These are phyloP conservation scores for Meyerozyma smithsonii DNA, from an alignment of 1,139 yeast species.

Conservation along the genomic window DNA sequence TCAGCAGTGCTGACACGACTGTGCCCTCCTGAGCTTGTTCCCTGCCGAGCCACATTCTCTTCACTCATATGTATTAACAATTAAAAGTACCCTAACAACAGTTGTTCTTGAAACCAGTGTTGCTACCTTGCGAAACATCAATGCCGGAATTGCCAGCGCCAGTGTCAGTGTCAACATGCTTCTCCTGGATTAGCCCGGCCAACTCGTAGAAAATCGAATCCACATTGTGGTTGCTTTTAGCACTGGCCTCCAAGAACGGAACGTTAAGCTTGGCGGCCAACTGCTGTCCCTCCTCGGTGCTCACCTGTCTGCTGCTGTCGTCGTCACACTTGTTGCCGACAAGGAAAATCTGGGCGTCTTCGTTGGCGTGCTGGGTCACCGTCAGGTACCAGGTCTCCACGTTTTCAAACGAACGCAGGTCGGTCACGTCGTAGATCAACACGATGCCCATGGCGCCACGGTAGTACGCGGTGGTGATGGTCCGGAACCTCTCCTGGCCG, in stretches of 20 bases:
- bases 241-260: slow-evolving; percentile 93
- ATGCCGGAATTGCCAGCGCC: slow-evolving; percentile 31
- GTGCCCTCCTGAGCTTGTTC: too few relatives aligned
- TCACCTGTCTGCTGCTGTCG: slow-evolving; percentile 68
- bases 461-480: slow-evolving; percentile 96
- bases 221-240: slow-evolving; percentile 88
- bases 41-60: too few relatives aligned
- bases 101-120: slow-evolving; percentile 27
- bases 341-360: slow-evolving; percentile 87
- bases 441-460: slow-evolving; percentile 99
- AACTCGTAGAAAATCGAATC: slow-evolving; percentile 87
- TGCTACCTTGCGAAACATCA: slow-evolving; percentile 38
- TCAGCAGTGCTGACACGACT: too few relatives aligned
- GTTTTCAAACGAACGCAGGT: slow-evolving; percentile 84
- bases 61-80: slow-evolving; percentile 2
- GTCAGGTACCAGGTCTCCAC: slow-evolving; percentile 90
- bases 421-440: slow-evolving; percentile 93
- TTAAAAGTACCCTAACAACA: slow-evolving; percentile 28
- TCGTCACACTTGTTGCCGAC: slow-evolving; percentile 96
- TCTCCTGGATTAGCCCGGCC: slow-evolving; percentile 84
- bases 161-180: slow-evolving; percentile 45
- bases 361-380: slow-evolving; percentile 93
- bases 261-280: slow-evolving; percentile 84
- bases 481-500: slow-evolving; percentile 96
- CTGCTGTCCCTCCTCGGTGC: slow-evolving; percentile 83